phyloP scores from a whole-genome alignment of 352 stramenopile species.

The Globisporangium nunn region DNA sequence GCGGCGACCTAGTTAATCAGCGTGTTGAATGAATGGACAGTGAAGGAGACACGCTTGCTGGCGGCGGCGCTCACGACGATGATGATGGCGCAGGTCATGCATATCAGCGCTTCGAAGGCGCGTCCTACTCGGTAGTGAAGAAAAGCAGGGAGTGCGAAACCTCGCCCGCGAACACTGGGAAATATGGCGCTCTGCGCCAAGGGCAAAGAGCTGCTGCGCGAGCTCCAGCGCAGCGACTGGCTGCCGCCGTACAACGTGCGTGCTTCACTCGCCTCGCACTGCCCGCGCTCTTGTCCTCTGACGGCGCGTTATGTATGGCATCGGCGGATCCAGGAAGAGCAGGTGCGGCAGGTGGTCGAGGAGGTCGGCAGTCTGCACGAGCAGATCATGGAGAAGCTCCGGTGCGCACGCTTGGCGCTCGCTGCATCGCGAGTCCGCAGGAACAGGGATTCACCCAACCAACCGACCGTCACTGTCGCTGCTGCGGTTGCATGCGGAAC shows the following conservation, averaged over 20 bases:
- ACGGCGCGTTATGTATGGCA: too few relatives aligned
- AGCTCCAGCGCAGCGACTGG: constrained; percentile 90
- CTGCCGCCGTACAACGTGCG: constrained; percentile 87
- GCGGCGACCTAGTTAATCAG: neutral
- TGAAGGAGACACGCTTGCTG: neutral
- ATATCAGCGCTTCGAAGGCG: too few relatives aligned
- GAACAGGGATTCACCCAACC: too few relatives aligned
- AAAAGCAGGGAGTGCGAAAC: neutral
- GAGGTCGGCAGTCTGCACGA: constrained; percentile 60
- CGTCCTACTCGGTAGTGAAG: neutral
- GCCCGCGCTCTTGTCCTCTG: too few relatives aligned
- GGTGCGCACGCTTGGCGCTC: constrained; percentile 18
- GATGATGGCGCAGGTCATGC: too few relatives aligned
- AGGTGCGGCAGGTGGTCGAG: constrained; percentile 75
- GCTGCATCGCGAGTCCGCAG: too few relatives aligned
- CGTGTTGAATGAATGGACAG: constrained; percentile 3
- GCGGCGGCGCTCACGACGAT: too few relatives aligned
- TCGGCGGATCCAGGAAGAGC: constrained; percentile 45
- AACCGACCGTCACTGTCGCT: neutral
- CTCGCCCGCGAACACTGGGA: neutral
- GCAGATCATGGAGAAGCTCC: constrained; percentile 69
- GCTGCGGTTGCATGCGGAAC: too few relatives aligned
- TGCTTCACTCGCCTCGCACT: neutral
- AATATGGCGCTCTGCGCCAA: constrained; percentile 69
- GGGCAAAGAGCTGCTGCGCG: constrained; percentile 79